Evolutionary conservation across 345 rosid genomes (phyloP).

Genomic region (Eucalyptus cloeziana): DNA sequence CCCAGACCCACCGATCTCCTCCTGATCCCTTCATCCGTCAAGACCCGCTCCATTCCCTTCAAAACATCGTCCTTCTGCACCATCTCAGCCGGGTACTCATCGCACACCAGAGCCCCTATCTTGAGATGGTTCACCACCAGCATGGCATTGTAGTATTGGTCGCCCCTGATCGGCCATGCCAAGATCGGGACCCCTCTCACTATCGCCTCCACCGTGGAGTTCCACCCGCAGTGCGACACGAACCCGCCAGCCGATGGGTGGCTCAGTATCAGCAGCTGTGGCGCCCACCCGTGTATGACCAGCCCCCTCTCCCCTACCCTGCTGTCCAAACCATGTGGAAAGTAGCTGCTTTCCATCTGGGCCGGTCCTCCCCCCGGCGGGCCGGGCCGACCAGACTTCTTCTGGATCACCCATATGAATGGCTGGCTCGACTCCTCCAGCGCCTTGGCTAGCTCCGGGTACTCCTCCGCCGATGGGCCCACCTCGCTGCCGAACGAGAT

Average conservation of each 20-base stretch:
- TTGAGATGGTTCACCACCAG: conserved; percentile 18
- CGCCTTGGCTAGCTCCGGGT: not conserved
- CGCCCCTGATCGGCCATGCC: conserved; percentile 52
- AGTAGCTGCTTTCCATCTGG: not conserved
- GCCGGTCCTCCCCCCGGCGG: not conserved
- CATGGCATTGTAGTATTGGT: conserved; percentile 32
- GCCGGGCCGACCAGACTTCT: not conserved
- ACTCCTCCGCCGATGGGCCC: conserved; percentile 9
- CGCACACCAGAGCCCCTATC: conserved; percentile 12
- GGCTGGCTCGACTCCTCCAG: conserved; percentile 5
- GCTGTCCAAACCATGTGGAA: conserved; percentile 1
- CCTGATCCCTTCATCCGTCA: conserved; percentile 1
- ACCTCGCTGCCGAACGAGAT: conserved; percentile 17
- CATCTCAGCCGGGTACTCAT: conserved; percentile 2
- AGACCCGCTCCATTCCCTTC: conserved; percentile 3
- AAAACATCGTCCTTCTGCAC: not conserved
- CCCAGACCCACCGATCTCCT: not conserved
- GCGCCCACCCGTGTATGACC: conserved; percentile 39
- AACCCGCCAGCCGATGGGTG: conserved; percentile 33
- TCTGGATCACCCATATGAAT: conserved; percentile 24
- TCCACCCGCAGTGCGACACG: conserved; percentile 51
- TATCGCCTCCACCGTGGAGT: conserved; percentile 40
- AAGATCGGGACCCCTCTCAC: conserved; percentile 30
- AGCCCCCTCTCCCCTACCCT: conserved; percentile 15
- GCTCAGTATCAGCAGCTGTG: conserved; percentile 34